phyloP scores from a whole-genome alignment of 1,284 basidiomycete species.

The Ustilago cynodontis region DNA sequence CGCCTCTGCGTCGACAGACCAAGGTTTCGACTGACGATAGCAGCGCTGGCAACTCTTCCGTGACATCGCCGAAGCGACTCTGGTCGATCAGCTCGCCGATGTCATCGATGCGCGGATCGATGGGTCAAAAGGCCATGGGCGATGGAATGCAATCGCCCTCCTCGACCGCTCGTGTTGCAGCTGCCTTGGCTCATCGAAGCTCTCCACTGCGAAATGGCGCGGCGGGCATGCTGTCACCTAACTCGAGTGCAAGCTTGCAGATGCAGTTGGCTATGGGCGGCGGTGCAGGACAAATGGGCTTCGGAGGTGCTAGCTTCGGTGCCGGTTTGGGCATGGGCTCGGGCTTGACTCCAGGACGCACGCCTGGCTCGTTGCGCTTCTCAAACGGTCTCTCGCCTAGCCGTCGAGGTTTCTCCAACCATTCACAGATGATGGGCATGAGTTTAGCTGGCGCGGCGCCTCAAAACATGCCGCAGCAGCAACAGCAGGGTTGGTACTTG shows the following conservation, averaged over 20 bases:
- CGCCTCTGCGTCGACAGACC: constrained; percentile 44
- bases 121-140: constrained; percentile 25
- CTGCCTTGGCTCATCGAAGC: constrained; percentile 46
- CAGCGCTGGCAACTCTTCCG: constrained; percentile 25
- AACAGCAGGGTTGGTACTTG: constrained; percentile 35
- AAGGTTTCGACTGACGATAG: constrained; percentile 25
- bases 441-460: constrained; percentile 30
- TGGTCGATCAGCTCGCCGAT: constrained; percentile 56
- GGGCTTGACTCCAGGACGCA: constrained; percentile 41
- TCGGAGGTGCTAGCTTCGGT: constrained; percentile 35
- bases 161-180: constrained; percentile 42
- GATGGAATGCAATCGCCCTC: constrained; percentile 42
- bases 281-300: constrained; percentile 29
- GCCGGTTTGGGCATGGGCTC: constrained; percentile 46
- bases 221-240: constrained; percentile 44
- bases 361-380: constrained; percentile 41
- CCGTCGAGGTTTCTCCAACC: constrained; percentile 29
- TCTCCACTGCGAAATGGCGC: constrained; percentile 43
- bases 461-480: constrained; percentile 33
- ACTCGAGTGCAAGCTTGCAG: constrained; percentile 45
- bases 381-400: constrained; percentile 45
- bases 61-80: constrained; percentile 48
- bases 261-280: constrained; percentile 52
- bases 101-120: constrained; percentile 45
- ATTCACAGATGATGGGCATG: constrained; percentile 38